These are phyloP conservation scores for Neocatenulostroma microsporum DNA, from an alignment of 2,329 filamentous ascomycete species.

Conservation along the genomic window DNA sequence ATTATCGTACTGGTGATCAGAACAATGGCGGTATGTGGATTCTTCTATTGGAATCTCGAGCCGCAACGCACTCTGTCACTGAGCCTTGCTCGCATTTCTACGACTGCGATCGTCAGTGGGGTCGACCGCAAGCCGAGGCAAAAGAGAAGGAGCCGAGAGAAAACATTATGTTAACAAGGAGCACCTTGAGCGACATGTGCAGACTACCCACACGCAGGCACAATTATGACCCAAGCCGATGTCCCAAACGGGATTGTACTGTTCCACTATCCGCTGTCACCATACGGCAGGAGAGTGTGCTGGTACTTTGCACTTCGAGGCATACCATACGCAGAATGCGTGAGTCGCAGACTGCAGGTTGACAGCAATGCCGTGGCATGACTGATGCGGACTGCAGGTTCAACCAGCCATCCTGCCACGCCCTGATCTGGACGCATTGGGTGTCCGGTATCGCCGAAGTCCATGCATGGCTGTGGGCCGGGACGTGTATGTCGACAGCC, in stretches of 20 bases:
- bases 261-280: conserved; percentile 60
- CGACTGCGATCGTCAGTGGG: too few species aligned
- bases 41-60: too few species aligned
- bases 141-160: too few species aligned
- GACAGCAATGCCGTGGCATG: neutral
- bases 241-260: conserved; percentile 53
- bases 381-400: neutral
- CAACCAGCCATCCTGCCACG: conserved; percentile 49
- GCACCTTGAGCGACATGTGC: too few species aligned
- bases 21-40: too few species aligned
- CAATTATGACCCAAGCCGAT: too few species aligned
- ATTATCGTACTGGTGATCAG: too few species aligned
- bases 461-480: conserved; percentile 59
- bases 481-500: conserved; percentile 62
- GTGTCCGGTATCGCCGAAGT: conserved; percentile 61
- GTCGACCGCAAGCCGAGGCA: too few species aligned
- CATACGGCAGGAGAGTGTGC: conserved; percentile 54
- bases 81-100: too few species aligned
- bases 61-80: too few species aligned
- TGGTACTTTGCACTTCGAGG: conserved; percentile 62
- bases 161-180: too few species aligned
- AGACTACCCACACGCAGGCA: too few species aligned
- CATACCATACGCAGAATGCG: conserved; percentile 61
- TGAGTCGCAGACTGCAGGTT: conserved; percentile 36
- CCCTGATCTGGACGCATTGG: conserved; percentile 54